Evolutionary conservation across 2,329 filamentous ascomycete genomes (phyloP), one percentile per base, ranked within the genome.

Genomic region (Cercospora sesami): DNA sequence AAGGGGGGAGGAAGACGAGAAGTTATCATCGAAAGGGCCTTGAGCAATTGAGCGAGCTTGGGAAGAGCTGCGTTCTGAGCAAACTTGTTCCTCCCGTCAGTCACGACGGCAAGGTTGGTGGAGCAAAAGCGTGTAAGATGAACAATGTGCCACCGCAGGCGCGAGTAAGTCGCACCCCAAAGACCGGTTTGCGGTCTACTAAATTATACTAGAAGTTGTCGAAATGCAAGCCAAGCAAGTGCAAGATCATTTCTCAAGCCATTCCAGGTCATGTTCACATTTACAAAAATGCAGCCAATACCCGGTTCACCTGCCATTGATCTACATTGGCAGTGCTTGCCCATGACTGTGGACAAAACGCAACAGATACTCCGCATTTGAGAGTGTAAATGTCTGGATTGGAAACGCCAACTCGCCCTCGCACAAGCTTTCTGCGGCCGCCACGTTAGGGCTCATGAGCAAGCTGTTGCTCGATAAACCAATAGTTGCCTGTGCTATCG

Each of bases 151-250:
- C 31, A 9, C n/a, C 30, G 26, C 6, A 18, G 16, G 55, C 28
- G 26, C 55, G 55, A 18, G 55, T 59, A 59, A 59, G 30, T 59
- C 55, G 55, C 31, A 30, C n/a, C 3, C 5, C 8, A 8, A 36
- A 28, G 55, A n/a, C n/a, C 55, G n/a, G 18, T 36, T n/a, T 59
- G 18, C 31, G 55, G 55, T 59, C 16, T 59, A 59, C 55, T 59
- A 59, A 59, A 36, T 59, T 59, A 30, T 59, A 59, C 55, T 59
- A 59, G 55, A 59, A 36, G 6, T 31, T 28, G n/a, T 33, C 55
- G n/a, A 36, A 36, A 59, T 23, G 9, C 55, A 36, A 59, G 30
- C 31, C 55, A 59, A 59, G 55, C 16, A 36, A 59, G 31, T 33
- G 28, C 55, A 36, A 12, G 55, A 59, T 33, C 30, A 59, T 33